phyloP scores from a whole-genome alignment of 768 basidiomycete species.

The Strobilomyces confusus region DNA sequence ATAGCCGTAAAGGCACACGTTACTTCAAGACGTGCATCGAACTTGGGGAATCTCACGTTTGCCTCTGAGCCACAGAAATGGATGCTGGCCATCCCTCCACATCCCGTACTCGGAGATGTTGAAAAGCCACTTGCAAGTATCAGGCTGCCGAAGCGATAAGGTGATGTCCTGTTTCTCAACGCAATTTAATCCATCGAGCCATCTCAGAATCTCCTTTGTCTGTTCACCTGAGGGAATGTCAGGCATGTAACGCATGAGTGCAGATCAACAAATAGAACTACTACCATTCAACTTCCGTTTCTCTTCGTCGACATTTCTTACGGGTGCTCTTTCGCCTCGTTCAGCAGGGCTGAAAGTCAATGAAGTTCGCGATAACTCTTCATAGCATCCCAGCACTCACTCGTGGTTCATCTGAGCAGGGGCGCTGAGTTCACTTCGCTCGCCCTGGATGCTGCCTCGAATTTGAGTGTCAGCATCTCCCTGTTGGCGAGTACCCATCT shows the following conservation, averaged over 20 bases:
- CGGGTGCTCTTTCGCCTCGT: too few species aligned
- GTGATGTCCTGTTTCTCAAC: background rate
- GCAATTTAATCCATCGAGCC: background rate
- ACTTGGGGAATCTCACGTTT: background rate
- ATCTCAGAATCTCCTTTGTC: background rate
- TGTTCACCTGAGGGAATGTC: background rate
- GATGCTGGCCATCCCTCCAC: background rate
- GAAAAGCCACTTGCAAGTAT: conserved; percentile 3
- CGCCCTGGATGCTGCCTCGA: too few species aligned
- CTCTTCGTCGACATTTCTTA: too few species aligned
- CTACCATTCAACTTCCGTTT: too few species aligned
- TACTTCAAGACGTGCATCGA: background rate
- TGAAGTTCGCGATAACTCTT: too few species aligned
- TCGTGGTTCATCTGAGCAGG: too few species aligned
- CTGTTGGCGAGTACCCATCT: background rate
- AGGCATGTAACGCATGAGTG: background rate
- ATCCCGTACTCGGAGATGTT: background rate
- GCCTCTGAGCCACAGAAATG: background rate
- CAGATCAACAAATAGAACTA: too few species aligned
- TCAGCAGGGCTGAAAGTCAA: too few species aligned
- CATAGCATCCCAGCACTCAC: too few species aligned
- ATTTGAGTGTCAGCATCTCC: too few species aligned
- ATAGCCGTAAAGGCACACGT: background rate
- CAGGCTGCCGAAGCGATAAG: background rate
- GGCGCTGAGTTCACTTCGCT: too few species aligned